These are phyloP conservation scores for Silene vulgaris DNA, from an alignment of 179 eudicot genomes.

Conservation along the genomic window DNA sequence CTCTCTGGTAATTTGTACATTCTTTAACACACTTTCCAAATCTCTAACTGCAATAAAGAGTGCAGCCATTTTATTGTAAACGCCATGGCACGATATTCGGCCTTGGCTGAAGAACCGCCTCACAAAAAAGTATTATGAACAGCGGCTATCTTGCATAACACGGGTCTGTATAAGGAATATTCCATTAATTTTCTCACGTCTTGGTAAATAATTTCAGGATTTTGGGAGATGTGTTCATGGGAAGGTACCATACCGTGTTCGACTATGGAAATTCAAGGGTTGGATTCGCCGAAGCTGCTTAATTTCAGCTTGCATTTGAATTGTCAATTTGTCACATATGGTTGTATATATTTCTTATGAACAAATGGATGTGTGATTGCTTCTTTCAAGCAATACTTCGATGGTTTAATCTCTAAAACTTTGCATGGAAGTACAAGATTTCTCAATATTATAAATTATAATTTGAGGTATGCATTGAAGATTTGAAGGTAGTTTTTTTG, in stretches of 20 bases:
- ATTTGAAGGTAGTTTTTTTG: too few species aligned
- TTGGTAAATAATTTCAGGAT: constrained; percentile 43
- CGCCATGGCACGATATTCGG: too few species aligned
- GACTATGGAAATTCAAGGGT: constrained; percentile 56
- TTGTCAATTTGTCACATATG: not conserved
- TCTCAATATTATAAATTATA: not conserved
- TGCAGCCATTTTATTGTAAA: too few species aligned
- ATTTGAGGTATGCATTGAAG: too few species aligned
- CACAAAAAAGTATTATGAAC: too few species aligned
- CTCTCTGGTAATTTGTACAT: constrained; percentile 56
- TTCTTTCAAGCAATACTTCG: too few species aligned
- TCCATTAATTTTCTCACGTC: not conserved
- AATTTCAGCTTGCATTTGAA: not conserved
- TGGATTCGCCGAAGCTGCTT: constrained; percentile 76
- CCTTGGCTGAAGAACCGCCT: not conserved
- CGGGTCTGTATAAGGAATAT: too few species aligned
- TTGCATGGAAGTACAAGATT: not conserved
- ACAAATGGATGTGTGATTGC: not conserved
- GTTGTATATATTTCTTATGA: too few species aligned
- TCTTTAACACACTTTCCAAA: not conserved
- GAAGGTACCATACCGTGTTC: constrained; percentile 64
- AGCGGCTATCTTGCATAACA: too few species aligned
- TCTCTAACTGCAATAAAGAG: too few species aligned
- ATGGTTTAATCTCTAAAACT: not conserved
- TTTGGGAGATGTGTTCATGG: constrained; percentile 78